Evolutionary conservation across 805 yeast species (phyloP).

Genomic region (Yarrowia sp.): DNA sequence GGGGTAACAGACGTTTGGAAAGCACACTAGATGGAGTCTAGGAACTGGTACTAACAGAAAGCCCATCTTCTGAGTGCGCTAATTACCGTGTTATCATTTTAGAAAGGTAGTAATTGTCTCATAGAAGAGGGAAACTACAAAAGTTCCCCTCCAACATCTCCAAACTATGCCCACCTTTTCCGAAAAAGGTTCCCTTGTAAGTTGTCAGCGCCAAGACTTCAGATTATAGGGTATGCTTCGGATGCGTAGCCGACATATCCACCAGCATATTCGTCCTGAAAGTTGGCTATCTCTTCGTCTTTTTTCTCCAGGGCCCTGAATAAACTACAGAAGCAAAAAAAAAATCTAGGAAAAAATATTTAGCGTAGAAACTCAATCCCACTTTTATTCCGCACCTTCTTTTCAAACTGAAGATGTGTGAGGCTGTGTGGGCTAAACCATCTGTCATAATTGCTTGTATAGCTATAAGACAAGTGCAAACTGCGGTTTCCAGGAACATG

Average conservation of each 20-base stretch:
- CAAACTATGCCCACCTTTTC: constrained; percentile 9
- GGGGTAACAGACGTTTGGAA: neutral
- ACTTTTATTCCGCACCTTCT: neutral
- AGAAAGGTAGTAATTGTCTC: neutral
- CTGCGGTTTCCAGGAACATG: too few species aligned
- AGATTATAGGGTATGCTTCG: neutral
- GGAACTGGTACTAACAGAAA: neutral
- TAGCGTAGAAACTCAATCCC: neutral
- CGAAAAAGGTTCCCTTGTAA: neutral
- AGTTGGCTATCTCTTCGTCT: neutral
- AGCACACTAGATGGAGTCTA: neutral
- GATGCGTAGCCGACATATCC: constrained; percentile 7
- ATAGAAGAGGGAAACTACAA: neutral
- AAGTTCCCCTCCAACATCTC: neutral
- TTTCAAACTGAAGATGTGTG: too few species aligned
- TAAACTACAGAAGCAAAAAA: neutral
- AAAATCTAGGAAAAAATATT: neutral
- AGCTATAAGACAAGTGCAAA: too few species aligned
- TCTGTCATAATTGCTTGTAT: neutral
- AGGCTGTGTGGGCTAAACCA: neutral
- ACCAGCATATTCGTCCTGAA: neutral
- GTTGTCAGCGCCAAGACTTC: neutral
- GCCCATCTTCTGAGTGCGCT: neutral
- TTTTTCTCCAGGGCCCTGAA: neutral
- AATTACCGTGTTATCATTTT: neutral